phyloP scores from a whole-genome alignment of 768 basidiomycete species.

The Boletales sp. region DNA sequence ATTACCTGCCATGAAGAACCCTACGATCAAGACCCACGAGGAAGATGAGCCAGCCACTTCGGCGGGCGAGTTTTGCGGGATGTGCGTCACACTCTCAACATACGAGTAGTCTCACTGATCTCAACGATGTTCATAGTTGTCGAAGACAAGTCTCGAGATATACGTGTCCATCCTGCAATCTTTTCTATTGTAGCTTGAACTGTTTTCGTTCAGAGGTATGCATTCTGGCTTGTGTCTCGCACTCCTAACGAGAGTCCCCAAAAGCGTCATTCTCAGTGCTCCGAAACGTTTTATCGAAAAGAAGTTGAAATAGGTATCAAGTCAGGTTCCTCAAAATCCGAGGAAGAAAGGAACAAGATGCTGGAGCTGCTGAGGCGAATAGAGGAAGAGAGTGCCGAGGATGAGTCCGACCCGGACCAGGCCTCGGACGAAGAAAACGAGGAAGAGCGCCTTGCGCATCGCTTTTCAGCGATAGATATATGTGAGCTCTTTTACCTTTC shows the following conservation, averaged over 20 bases:
- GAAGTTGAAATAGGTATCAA: constrained; percentile 66
- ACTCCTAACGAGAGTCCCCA: not conserved
- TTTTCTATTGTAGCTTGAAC: constrained; percentile 72
- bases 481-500: constrained; percentile 38
- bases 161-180: constrained; percentile 78
- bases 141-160: constrained; percentile 73
- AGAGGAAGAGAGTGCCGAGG: constrained; percentile 53
- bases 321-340: constrained; percentile 48
- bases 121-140: constrained; percentile 47
- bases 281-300: constrained; percentile 77
- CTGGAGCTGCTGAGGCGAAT: constrained; percentile 68
- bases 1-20: constrained; percentile 8
- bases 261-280: constrained; percentile 66
- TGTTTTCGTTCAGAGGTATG: constrained; percentile 76
- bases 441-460: constrained; percentile 42
- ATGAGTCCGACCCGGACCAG: constrained; percentile 31
- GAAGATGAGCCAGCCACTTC: constrained; percentile 6
- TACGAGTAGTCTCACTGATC: constrained; percentile 2
- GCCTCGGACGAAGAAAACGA: constrained; percentile 38
- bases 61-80: constrained; percentile 32
- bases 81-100: constrained; percentile 34
- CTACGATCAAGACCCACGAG: constrained; percentile 15
- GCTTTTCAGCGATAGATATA: constrained; percentile 58
- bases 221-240: not conserved
- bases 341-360: constrained; percentile 61